Conservation (phyloP, 805 yeast genomes). For the Wickerhamomyces kurtzmanii region DNA sequence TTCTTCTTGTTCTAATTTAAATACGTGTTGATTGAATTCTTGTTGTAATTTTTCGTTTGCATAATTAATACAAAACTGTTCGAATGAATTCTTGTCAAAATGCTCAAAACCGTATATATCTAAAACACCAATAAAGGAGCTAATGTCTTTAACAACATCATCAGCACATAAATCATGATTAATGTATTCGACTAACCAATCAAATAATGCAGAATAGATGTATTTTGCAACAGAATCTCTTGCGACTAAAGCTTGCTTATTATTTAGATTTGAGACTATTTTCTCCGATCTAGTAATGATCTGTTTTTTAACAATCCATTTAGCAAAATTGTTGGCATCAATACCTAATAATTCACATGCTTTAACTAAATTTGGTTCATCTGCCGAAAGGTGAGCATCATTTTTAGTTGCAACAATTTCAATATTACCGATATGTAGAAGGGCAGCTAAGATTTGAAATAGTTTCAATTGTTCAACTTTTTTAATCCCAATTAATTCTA, state of each 20-base stretch:
- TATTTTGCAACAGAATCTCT: conserved; percentile 96
- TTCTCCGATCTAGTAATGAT: conserved; percentile 89
- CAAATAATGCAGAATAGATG: conserved; percentile 85
- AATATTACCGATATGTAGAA: conserved; percentile 89
- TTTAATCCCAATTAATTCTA: conserved; percentile 67
- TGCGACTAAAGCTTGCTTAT: conserved; percentile 80
- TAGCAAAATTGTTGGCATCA: conserved; percentile 62
- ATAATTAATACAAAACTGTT: conserved; percentile 94
- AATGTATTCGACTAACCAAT: conserved; percentile 86
- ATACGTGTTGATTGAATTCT: conserved; percentile 95
- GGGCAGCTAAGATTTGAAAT: conserved; percentile 75
- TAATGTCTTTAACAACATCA: conserved; percentile 45
- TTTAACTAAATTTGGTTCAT: conserved; percentile 75
- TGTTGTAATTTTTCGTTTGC: conserved; percentile 96
- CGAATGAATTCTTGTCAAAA: conserved; percentile 88
- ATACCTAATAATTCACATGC: conserved; percentile 83
- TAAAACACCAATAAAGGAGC: conserved; percentile 85
- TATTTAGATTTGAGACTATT: conserved; percentile 73
- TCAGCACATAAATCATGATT: conserved; percentile 77
- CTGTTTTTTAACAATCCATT: conserved; percentile 91
- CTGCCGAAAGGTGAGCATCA: conserved; percentile 72
- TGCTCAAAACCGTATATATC: conserved; percentile 98
- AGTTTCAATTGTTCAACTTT: conserved; percentile 51
- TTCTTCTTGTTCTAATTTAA: conserved; percentile 94
- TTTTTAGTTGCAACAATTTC: conserved; percentile 76